A percentile compares a stretch with the other conserved stretches of the same genome.
Conservation (phyloP, 1,284 basidiomycete species). For the Ganoderma sinense region DNA sequence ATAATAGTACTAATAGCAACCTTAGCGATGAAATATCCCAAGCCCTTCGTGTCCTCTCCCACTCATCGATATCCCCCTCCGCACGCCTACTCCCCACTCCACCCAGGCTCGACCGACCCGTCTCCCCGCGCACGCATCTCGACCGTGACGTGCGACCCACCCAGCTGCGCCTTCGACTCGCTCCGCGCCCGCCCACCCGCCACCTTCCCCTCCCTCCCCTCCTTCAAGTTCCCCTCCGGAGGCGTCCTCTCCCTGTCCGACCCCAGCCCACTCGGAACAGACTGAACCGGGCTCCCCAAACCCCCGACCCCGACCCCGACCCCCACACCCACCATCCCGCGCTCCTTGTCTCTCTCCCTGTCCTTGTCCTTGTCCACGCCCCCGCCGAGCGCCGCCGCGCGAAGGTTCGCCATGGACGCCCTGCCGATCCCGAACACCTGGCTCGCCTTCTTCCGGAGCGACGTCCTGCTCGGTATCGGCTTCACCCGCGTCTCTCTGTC, state of each 20-base stretch:
- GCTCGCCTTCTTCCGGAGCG: slow-evolving; percentile 30
- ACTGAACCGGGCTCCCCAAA: background rate
- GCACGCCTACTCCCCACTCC: background rate
- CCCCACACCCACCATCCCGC: background rate
- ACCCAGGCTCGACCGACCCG: slow-evolving; percentile 1
- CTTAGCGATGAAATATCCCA: too few relatives aligned
- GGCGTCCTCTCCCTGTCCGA: background rate
- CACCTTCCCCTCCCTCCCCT: background rate
- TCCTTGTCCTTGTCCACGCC: background rate
- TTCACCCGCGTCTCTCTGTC: slow-evolving; percentile 10
- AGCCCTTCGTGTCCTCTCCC: background rate
- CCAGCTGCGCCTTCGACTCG: slow-evolving; percentile 2
- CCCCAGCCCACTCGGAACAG: background rate
- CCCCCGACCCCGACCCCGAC: background rate
- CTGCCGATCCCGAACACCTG: slow-evolving; percentile 29
- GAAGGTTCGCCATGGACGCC: slow-evolving; percentile 26
- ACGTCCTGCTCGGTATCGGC: slow-evolving; percentile 22
- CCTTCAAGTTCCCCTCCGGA: background rate
- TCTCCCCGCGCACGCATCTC: background rate
- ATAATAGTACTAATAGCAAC: too few relatives aligned
- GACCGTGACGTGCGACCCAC: background rate
- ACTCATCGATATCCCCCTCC: too few relatives aligned
- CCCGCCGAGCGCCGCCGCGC: slow-evolving; percentile 22
- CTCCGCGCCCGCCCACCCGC: background rate
- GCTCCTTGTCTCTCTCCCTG: background rate